Conservation (phyloP, 345 rosid species). For the Draba incana region DNA sequence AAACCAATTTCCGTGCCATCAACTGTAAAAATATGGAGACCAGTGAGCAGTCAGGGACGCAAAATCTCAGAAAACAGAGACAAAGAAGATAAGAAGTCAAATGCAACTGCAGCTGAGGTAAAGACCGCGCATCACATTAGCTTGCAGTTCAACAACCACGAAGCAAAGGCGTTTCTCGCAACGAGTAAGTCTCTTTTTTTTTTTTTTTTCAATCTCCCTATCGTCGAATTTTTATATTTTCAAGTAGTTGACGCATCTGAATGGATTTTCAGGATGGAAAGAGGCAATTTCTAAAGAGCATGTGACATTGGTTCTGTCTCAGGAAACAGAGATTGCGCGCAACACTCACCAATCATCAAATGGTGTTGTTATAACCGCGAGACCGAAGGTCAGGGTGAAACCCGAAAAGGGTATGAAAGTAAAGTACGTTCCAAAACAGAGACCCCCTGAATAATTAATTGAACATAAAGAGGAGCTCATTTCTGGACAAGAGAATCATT, state of each 20-base stretch:
- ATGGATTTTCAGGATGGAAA: slow-evolving; percentile 74
- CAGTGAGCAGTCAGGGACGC: slow-evolving; percentile 45
- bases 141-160: slow-evolving; percentile 53
- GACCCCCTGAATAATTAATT: slow-evolving; percentile 27
- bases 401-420: slow-evolving; percentile 70
- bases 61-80: slow-evolving; percentile 36
- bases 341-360: slow-evolving; percentile 38
- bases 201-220: background rate
- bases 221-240: background rate
- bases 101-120: slow-evolving; percentile 9
- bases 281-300: slow-evolving; percentile 69
- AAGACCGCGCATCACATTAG: slow-evolving; percentile 38
- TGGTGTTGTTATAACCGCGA: slow-evolving; percentile 34
- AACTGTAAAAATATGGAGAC: slow-evolving; percentile 45
- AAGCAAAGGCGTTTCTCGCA: slow-evolving; percentile 78
- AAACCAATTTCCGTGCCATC: slow-evolving; percentile 40
- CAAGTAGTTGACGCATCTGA: slow-evolving; percentile 7
- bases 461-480: slow-evolving; percentile 10
- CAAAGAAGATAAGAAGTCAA: slow-evolving; percentile 29
- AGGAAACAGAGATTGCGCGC: slow-evolving; percentile 46
- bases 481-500: slow-evolving; percentile 35
- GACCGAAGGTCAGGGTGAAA: slow-evolving; percentile 51
- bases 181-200: slow-evolving; percentile 53
- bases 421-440: slow-evolving; percentile 80
- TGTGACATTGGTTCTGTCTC: slow-evolving; percentile 61